Evolutionary conservation across 306 rosid species (phyloP), one percentile per base, ranked within the genome.

Genomic region (Betula pendula): DNA sequence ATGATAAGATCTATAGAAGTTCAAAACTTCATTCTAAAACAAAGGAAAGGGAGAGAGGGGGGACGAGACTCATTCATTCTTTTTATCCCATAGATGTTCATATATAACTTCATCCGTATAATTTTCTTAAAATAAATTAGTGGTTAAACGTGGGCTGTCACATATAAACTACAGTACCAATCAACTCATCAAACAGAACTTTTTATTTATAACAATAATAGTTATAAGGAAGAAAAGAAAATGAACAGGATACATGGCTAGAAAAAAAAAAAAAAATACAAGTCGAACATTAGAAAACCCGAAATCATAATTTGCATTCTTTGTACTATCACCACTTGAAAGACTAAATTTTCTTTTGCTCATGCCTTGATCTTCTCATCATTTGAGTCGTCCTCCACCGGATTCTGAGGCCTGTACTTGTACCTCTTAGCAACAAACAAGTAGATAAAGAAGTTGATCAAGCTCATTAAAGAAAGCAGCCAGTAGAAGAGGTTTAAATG

Each of bases 401-500:
- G 70, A 8, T 56, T 83, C 55, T 81, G 80, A 79, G 91, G 80
- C 77, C 96, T 85, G 51, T 95, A 88, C 78, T 84, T 90, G 80
- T 95, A 95, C 86, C 89, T 90, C 82, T 15, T 86, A 29, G 98
- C 76, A 62, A 82, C 92, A 56, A 89, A 50, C 81, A 95, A 25
- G 76, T 95, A 95, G 63, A 87, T 12, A 0, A 6, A 80, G 86
- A 95, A 92, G 81, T 95, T 95, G 76, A 87, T 29, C 78, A 90
- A 85, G 76, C 98, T 95, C 81, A 88, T 27, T 17, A 86, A n/a
- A 8, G 96, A 85, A 56, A 95, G 98, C 78, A 92, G 79, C 92
- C 84, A 85, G 71, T 80, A 95, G 84, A 95, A 95, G 38, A 88
- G 81, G 60, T 95, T 87, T 65, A 95, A 84, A 81, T 90, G 89